phyloP scores from a whole-genome alignment of 2,329 filamentous ascomycete species.

The Colletotrichum euphorbiae region DNA sequence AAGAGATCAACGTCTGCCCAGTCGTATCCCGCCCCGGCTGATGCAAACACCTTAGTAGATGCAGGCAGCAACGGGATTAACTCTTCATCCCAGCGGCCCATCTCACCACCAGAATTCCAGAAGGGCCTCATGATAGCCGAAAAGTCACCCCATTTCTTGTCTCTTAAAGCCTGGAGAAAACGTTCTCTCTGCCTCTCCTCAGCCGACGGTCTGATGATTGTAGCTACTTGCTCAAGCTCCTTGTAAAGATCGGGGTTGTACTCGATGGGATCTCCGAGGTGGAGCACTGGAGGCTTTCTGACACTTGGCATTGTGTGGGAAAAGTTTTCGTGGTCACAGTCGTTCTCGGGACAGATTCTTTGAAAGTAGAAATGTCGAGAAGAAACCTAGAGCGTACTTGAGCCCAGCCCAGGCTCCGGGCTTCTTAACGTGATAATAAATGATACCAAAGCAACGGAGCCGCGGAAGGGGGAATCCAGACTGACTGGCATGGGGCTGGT shows the following conservation, averaged over 20 bases:
- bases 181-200: slow-evolving; percentile 53
- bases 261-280: slow-evolving; percentile 48
- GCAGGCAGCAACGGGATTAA: slow-evolving; percentile 65
- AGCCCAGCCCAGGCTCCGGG: not conserved
- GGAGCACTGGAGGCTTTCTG: slow-evolving; percentile 46
- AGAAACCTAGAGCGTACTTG: not conserved
- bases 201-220: slow-evolving; percentile 49
- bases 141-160: slow-evolving; percentile 56
- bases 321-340: no score
- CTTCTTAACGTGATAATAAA: not conserved
- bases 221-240: slow-evolving; percentile 46
- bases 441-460: not conserved
- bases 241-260: slow-evolving; percentile 48
- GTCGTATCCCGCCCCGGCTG: slow-evolving; percentile 72
- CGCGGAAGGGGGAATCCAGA: not conserved
- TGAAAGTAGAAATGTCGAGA: no score
- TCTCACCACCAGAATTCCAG: slow-evolving; percentile 74
- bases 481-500: not conserved
- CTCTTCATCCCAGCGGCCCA: slow-evolving; percentile 72
- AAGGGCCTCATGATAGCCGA: slow-evolving; percentile 65
- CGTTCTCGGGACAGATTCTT: no score
- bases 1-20: slow-evolving; percentile 66
- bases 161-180: slow-evolving; percentile 52
- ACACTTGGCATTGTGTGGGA: not conserved
- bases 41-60: slow-evolving; percentile 67